Base-by-base conservation (phyloP, 2,329 filamentous ascomycete genomes). In the Fusarium dlaminii region DNA sequence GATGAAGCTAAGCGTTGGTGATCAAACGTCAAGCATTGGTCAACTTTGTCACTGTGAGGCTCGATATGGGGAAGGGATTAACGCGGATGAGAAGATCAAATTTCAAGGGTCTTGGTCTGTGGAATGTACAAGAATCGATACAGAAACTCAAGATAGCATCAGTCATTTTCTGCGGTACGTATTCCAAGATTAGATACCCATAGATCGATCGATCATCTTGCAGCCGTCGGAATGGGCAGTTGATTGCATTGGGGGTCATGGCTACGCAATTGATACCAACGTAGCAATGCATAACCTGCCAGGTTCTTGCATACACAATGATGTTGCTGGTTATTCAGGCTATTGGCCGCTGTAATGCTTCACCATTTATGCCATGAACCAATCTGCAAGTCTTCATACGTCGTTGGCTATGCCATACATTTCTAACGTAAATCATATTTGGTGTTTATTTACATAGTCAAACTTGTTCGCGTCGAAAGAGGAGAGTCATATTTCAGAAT, bases 401-500 rank as follows among this genome's bases (percentile, higher is more conserved):
- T 6, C 3, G 27, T 18, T 18, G 56, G 12, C 30, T 5, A 29
- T 49, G 39, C n/a, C 30, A 48, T 40, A n/a, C 34, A 37, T 60
- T 36, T n/a, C 39, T 32, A 43, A 46, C 65, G n/a, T 57, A 57
- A 70, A 51, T 63, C 43, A 52, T 56, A 37, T 68, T 63, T 73
- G 34, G 18, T 56, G 37, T 29, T 45, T 59, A 46, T 56, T 48
- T 51, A 57, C 18, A 40, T 62, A 29, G 39, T 37, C 37, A 71
- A 36, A 55, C 55, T 39, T 72, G 63, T 67, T 45, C 54, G 61
- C 61, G 68, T 58, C 55, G 63, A 72, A 75, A 76, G 69, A 70
- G 62, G 67, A 78, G 63, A 72, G 65, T 75, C 79, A 43, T 80
- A 61, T 81, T 78, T 76, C 78, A 78, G 77, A 80, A 43, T 73